Percentiles rank a stretch among this genome's conserved stretches.
phyloP scores from a whole-genome alignment of 2,329 filamentous ascomycete species.

The Harringtonia aguacate region DNA sequence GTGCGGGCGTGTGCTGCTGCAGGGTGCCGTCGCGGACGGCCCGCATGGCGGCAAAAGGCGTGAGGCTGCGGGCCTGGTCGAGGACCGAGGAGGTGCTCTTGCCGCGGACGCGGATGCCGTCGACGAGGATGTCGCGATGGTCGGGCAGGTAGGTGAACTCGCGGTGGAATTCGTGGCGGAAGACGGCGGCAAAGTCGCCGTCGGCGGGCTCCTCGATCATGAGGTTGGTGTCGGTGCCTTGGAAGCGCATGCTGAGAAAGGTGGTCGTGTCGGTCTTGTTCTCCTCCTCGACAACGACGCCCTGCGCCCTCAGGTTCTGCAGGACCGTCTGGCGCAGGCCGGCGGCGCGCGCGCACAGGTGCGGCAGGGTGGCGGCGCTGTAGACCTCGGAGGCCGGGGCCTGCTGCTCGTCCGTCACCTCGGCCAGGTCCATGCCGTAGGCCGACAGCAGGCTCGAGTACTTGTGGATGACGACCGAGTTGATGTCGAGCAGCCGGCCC shows the following conservation, averaged over 20 bases:
- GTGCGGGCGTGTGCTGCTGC: too few relatives aligned
- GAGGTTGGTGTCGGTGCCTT: slow-evolving; percentile 79
- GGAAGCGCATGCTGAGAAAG: slow-evolving; percentile 87
- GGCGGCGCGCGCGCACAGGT: slow-evolving; percentile 26
- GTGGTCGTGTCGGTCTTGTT: slow-evolving; percentile 38
- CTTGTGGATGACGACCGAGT: slow-evolving; percentile 72
- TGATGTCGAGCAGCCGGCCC: slow-evolving; percentile 71
- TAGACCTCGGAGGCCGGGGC: slow-evolving; percentile 54
- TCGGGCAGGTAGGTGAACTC: slow-evolving; percentile 74
- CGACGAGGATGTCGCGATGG: slow-evolving; percentile 73
- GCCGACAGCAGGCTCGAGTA: slow-evolving; percentile 84
- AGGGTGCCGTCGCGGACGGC: too few relatives aligned
- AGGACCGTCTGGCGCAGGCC: slow-evolving; percentile 66
- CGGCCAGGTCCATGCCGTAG: slow-evolving; percentile 84
- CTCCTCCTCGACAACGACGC: slow-evolving; percentile 25
- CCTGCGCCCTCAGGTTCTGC: slow-evolving; percentile 58
- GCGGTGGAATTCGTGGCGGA: slow-evolving; percentile 76
- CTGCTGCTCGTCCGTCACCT: slow-evolving; percentile 84
- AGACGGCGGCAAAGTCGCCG: slow-evolving; percentile 68
- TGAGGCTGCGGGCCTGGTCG: too few relatives aligned
- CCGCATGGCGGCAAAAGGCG: too few relatives aligned
- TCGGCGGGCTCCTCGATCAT: slow-evolving; percentile 71
- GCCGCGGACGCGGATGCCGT: slow-evolving; percentile 79
- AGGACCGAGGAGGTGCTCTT: too few relatives aligned
- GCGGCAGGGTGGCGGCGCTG: slow-evolving; percentile 45